Percentiles rank a stretch among this genome's conserved stretches.
Conservation (phyloP, 1,284 basidiomycete genomes). For the Fomitopsis palustris region DNA sequence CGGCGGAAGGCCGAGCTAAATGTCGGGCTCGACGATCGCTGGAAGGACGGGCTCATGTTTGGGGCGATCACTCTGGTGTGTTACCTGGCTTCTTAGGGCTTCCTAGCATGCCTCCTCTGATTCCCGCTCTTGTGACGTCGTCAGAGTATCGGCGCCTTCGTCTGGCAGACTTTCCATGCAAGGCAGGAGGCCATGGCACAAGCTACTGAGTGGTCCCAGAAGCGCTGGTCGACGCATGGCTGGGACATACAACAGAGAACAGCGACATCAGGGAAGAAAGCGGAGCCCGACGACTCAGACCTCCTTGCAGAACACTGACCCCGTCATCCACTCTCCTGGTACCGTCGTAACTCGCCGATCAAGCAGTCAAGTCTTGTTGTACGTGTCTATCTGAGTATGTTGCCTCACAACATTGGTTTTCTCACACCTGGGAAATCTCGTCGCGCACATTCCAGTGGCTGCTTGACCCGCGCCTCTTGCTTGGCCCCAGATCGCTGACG, state of each 20-base stretch:
- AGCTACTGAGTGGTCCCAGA: neutral
- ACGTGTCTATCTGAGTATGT: too few species aligned
- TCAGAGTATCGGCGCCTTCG: constrained; percentile 22
- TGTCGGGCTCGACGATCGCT: constrained; percentile 41
- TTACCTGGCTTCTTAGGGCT: constrained; percentile 10
- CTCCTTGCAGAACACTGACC: neutral
- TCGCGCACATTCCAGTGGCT: too few species aligned
- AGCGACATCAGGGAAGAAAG: neutral
- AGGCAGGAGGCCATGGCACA: constrained; percentile 16
- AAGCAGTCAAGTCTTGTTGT: too few species aligned
- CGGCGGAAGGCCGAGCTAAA: constrained; percentile 34
- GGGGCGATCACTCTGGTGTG: constrained; percentile 45
- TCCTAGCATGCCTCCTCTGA: neutral
- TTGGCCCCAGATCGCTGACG: too few species aligned
- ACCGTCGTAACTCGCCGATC: too few species aligned
- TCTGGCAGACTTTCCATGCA: constrained; percentile 22
- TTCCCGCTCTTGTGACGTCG: neutral
- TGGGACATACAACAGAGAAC: neutral
- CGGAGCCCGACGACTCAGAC: neutral
- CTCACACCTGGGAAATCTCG: too few species aligned
- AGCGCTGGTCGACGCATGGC: neutral
- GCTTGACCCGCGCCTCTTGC: too few species aligned
- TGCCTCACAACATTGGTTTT: too few species aligned
- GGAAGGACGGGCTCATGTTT: constrained; percentile 54
- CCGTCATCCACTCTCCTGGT: too few species aligned